Percentiles rank a stretch among this genome's conserved stretches.
phyloP scores from a whole-genome alignment of 768 basidiomycete genomes.

The Boletus rubropictus region DNA sequence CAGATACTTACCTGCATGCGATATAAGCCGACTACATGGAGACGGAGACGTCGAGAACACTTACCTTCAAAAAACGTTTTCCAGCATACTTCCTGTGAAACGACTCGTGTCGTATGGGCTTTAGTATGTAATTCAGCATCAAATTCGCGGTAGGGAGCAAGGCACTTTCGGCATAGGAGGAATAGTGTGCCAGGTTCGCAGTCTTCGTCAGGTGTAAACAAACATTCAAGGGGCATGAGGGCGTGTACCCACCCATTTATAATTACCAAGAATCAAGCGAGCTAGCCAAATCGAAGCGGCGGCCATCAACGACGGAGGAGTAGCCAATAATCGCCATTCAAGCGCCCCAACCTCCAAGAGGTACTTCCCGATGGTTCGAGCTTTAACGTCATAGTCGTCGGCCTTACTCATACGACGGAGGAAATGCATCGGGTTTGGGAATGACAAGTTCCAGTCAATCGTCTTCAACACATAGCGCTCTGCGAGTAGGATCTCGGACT shows the following conservation, averaged over 20 bases:
- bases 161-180: constrained; percentile 75
- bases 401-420: constrained; percentile 88
- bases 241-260: constrained; percentile 70
- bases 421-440: constrained; percentile 87
- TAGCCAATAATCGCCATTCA: constrained; percentile 71
- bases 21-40: not conserved
- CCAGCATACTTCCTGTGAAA: constrained; percentile 87
- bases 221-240: not conserved
- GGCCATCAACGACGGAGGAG: constrained; percentile 72
- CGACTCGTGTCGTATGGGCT: constrained; percentile 64
- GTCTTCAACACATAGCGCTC: constrained; percentile 86
- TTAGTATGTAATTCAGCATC: constrained; percentile 84
- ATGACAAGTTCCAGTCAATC: constrained; percentile 79
- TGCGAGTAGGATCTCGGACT: constrained; percentile 80
- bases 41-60: constrained; percentile 4
- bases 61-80: constrained; percentile 78
- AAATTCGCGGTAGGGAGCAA: constrained; percentile 76
- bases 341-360: constrained; percentile 80
- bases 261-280: constrained; percentile 67
- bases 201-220: constrained; percentile 42
- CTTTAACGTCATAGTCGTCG: constrained; percentile 82
- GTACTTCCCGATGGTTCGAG: constrained; percentile 86
- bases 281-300: constrained; percentile 87
- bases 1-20: constrained; percentile 65
- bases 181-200: constrained; percentile 81